Evolutionary conservation across 2,329 filamentous ascomycete species (phyloP).

Genomic region (Penicillium glabrum): DNA sequence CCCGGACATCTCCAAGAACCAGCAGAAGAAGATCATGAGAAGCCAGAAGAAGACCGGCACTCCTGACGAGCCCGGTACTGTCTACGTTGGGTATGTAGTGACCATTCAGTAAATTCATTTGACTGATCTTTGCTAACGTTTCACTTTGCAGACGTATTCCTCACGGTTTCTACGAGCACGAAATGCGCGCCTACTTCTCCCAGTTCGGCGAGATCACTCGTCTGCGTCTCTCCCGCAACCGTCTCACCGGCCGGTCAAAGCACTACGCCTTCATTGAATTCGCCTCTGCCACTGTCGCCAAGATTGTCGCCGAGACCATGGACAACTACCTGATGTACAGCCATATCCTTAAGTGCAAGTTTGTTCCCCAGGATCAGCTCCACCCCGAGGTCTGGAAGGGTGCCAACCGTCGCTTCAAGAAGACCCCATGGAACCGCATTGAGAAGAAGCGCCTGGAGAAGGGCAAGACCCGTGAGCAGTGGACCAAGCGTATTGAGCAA

Average conservation of each 20-base stretch:
- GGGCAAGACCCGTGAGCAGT: slow-evolving; percentile 71
- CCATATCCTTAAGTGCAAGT: slow-evolving; percentile 85
- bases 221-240: slow-evolving; percentile 85
- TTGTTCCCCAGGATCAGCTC: slow-evolving; percentile 72
- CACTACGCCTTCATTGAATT: slow-evolving; percentile 98
- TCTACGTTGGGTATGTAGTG: slow-evolving; percentile 71
- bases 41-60: slow-evolving; percentile 48
- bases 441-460: slow-evolving; percentile 72
- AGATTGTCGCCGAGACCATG: slow-evolving; percentile 94
- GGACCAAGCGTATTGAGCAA: slow-evolving; percentile 71
- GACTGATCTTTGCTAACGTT: slow-evolving; percentile 14
- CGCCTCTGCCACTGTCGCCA: slow-evolving; percentile 70
- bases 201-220: slow-evolving; percentile 84
- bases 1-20: slow-evolving; percentile 44
- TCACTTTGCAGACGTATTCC: slow-evolving; percentile 64
- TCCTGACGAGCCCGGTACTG: slow-evolving; percentile 63
- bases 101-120: neutral
- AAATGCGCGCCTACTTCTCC: slow-evolving; percentile 90
- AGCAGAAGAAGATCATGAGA: slow-evolving; percentile 53
- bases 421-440: slow-evolving; percentile 83
- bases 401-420: slow-evolving; percentile 86
- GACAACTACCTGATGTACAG: slow-evolving; percentile 95
- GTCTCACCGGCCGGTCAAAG: slow-evolving; percentile 84
- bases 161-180: slow-evolving; percentile 94
- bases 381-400: slow-evolving; percentile 85